Evolutionary conservation across 2,329 filamentous ascomycete species (phyloP).

Genomic region (Macrophomina phaseolina): DNA sequence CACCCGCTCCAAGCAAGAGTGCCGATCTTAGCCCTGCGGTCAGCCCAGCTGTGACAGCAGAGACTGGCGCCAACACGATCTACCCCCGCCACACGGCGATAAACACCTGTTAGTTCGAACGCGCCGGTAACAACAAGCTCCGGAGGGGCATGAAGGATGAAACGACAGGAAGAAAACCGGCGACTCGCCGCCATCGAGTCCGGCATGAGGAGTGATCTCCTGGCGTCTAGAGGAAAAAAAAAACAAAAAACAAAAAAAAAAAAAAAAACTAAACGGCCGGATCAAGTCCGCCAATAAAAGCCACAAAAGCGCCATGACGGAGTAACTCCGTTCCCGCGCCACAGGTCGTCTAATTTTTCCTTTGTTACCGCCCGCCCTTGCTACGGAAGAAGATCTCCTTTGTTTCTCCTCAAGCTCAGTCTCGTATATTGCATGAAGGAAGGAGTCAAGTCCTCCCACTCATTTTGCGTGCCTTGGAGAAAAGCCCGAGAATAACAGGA

Average conservation of each 20-base stretch:
- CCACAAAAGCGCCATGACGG: not conserved
- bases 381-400: not conserved
- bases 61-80: not conserved
- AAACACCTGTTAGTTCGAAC: not conserved
- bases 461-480: not conserved
- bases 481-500: not conserved
- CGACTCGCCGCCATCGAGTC: not conserved
- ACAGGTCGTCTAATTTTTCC: not conserved
- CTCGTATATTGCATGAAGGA: too few species aligned
- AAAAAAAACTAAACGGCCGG: too few species aligned
- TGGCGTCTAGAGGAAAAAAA: too few species aligned
- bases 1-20: not conserved
- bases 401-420: not conserved
- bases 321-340: not conserved
- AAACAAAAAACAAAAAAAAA: too few species aligned
- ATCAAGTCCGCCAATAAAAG: not conserved
- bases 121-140: not conserved
- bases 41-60: not conserved
- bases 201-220: not conserved
- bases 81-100: not conserved
- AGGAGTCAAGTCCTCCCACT: too few species aligned
- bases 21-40: slow-evolving; percentile 2
- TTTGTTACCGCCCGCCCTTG: not conserved
- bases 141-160: not conserved
- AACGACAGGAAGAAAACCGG: not conserved